Base-by-base conservation (phyloP, 2,329 filamentous ascomycete genomes). In the Aurifilum marmelostoma region DNA sequence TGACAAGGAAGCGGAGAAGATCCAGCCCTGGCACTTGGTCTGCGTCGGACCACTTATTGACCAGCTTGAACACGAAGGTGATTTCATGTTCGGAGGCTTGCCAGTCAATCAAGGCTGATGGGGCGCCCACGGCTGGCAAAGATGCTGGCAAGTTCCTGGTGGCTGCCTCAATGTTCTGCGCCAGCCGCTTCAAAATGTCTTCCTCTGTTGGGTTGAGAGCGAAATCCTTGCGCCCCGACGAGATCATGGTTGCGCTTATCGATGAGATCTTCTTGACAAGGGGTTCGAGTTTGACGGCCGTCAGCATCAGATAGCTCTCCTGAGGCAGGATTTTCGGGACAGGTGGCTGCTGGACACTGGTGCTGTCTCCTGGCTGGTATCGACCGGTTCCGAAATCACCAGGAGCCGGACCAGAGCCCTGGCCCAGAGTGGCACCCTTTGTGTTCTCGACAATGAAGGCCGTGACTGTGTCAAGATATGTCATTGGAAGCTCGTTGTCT, bases 381-480 rank as follows among this genome's bases (percentile, higher is more conserved):
- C 92, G 85, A 66, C 89, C 93, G 24, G 89, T 89, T 8, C 93
- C 93, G 82, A 89, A 93, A 0, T 93, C 91, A 79, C 97, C 79
- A 2, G 83, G 77, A 59, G 82, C 74, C 5, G 82, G 74, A 9
- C 78, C 82, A 62, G 85, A 81, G 21, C 83, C 77, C 73, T 90
- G 87, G 0, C 93, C 93, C n/a, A 97, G 81, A 0, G 90, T 93
- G 9, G 93, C 91, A 3, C 94, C 94, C 80, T 95, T 89, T 0
- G 94, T 97, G 76, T 98, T 98, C 67, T 91, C 87, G 12, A 92
- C 88, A 74, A 99, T 97, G 79, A 97, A 98, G 73, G 96, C 92
- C 8, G 94, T 93, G 21, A 97, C 94, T 76, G 94, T 92, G 74
- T 98, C 95, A 18, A 97, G 85, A 76, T 97, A 98, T 3, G 87